phyloP scores from a whole-genome alignment of 805 yeast genomes.

The Ogataea methanolica region DNA sequence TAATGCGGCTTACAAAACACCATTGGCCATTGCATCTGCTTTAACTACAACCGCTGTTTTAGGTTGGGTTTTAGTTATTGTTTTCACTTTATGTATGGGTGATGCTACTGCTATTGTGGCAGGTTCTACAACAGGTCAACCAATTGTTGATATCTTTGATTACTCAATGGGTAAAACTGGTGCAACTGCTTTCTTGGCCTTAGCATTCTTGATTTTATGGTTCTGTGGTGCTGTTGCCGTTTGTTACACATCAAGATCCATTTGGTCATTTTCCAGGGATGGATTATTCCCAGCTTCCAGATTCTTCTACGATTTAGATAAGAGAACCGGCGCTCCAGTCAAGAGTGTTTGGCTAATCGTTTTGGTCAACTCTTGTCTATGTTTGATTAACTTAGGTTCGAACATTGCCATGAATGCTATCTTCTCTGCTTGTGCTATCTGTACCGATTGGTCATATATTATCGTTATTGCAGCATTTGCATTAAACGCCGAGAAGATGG shows the following conservation, averaged over 20 bases:
- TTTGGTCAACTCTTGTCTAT: slow-evolving; percentile 38
- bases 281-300: slow-evolving; percentile 45
- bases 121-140: slow-evolving; percentile 38
- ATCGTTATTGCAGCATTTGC: slow-evolving; percentile 40
- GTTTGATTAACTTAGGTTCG: slow-evolving; percentile 39
- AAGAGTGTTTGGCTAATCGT: slow-evolving; percentile 40
- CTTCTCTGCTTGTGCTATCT: slow-evolving; percentile 49
- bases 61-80: slow-evolving; percentile 47
- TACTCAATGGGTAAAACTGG: slow-evolving; percentile 49
- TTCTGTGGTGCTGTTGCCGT: slow-evolving; percentile 49
- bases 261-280: slow-evolving; percentile 56
- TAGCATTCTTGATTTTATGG: slow-evolving; percentile 46
- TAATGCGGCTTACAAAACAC: slow-evolving; percentile 51
- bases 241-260: slow-evolving; percentile 46
- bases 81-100: slow-evolving; percentile 41
- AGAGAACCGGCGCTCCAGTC: slow-evolving; percentile 39
- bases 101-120: slow-evolving; percentile 31
- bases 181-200: slow-evolving; percentile 46
- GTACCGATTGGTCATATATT: slow-evolving; percentile 47
- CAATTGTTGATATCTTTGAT: slow-evolving; percentile 47
- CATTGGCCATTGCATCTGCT: slow-evolving; percentile 55
- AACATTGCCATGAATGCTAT: slow-evolving; percentile 48
- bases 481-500: slow-evolving; percentile 39
- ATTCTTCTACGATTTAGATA: slow-evolving; percentile 36
- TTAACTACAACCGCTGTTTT: slow-evolving; percentile 43